Evolutionary conservation across 1,139 yeast genomes (phyloP), one percentile per base, ranked within the genome.

Genomic region (Pichia norvegensis): DNA sequence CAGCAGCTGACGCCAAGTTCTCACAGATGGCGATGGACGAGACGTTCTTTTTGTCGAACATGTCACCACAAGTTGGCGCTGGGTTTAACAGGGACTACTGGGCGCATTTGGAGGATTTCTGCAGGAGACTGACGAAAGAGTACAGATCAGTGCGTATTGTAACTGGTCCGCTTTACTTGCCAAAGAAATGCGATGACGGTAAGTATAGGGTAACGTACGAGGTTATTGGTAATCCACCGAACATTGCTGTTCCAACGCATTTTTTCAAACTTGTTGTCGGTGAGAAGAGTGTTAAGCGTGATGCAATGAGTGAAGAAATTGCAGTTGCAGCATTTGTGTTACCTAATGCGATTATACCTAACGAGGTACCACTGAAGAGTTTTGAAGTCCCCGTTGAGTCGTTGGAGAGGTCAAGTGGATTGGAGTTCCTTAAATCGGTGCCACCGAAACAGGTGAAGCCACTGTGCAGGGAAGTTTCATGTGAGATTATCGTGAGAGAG

Each of bases 71-170:
- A 64, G 95, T 92, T 2, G 98, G 98, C 7, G 95, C 85, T 5
- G 98, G 98, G 0, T 92, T 92, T 69, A 92, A 92, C 66, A 74
- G 98, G 54, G 97, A 92, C 63, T 88, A 82, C 57, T 92, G 99
- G 99, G 95, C 97, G 1, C 96, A 88, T 64, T 78, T 94, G 51
- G 99, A 92, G 64, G 85, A 85, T 58, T 92, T 92, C 62, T 80
- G 82, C 45, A 74, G 99, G 50, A 72, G 86, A 46, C 71, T 92
- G 53, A 84, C 95, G 6, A 58, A 66, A 19, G 70, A 71, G 44
- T 92, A 85, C 63, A 76, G 75, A 47, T 73, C 79, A 44, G 95
- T 94, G 14, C 73, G 97, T 50, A 74, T 92, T 40, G 81, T 92
- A 63, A 92, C 97, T 0, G 99, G 99, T 4, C 97, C 98, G 1